A percentile compares a stretch with the other conserved stretches of the same genome.
These are phyloP conservation scores for Artemisia argyi DNA, from an alignment of 129 eudicot species.

Conservation along the genomic window DNA sequence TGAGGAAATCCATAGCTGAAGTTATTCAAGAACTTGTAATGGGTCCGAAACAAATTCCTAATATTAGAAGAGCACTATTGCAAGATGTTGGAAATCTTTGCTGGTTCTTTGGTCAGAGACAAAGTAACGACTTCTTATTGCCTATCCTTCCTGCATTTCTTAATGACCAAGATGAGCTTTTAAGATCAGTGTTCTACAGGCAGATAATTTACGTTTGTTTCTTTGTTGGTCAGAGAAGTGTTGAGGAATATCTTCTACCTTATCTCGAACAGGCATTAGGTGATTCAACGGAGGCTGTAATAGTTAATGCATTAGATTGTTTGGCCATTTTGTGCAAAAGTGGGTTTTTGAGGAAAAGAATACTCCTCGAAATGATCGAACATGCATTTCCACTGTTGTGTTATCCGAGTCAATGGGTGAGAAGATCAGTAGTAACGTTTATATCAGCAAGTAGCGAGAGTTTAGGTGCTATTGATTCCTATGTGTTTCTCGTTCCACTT, in stretches of 20 bases:
- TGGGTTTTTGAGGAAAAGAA: constrained; percentile 66
- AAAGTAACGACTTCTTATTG: constrained; percentile 79
- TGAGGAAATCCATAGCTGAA: constrained; percentile 90
- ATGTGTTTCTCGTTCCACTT: constrained; percentile 84
- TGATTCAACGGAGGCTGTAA: constrained; percentile 80
- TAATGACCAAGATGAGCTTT: constrained; percentile 86
- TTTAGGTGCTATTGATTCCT: constrained; percentile 92
- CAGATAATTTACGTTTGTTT: constrained; percentile 89
- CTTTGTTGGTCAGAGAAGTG: constrained; percentile 96
- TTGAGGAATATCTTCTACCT: constrained; percentile 94
- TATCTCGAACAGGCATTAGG: constrained; percentile 92
- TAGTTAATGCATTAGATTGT: constrained; percentile 85
- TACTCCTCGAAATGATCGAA: constrained; percentile 85
- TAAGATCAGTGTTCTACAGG: constrained; percentile 78
- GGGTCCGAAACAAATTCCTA: constrained; percentile 98
- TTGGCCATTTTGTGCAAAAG: constrained; percentile 69
- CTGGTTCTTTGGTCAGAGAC: constrained; percentile 96
- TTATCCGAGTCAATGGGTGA: constrained; percentile 96
- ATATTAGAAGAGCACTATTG: constrained; percentile 90
- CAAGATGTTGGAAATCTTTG: constrained; percentile 88
- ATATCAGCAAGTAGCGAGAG: constrained; percentile 89
- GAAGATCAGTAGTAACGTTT: constrained; percentile 75
- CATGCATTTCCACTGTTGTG: constrained; percentile 84
- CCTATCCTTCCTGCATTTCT: constrained; percentile 95
- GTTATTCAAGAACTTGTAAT: constrained; percentile 97